These are phyloP conservation scores for Casuarina equisetifolia DNA, from an alignment of 306 rosid species.

Conservation along the genomic window DNA sequence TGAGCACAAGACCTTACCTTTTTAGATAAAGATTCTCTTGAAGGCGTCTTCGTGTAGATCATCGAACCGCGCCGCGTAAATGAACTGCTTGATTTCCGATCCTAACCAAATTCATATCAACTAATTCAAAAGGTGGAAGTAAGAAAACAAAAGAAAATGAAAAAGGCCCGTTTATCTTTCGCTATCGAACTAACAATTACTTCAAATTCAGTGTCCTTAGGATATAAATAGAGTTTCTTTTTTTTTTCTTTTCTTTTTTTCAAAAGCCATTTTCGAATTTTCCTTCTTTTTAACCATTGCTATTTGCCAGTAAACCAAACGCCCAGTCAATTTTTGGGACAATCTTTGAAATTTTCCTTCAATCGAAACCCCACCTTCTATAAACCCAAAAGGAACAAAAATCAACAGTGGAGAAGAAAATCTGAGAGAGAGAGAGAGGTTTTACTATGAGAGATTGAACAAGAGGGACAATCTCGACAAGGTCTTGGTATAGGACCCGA, in stretches of 20 bases:
- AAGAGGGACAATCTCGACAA: slow-evolving; percentile 84
- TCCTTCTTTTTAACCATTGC: not conserved
- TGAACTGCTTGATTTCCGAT: slow-evolving; percentile 76
- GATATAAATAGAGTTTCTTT: not conserved
- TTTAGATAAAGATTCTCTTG: slow-evolving; percentile 66
- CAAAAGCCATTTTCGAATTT: too few relatives aligned
- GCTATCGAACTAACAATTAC: not conserved
- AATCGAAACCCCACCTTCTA: not conserved
- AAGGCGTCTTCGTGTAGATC: slow-evolving; percentile 88
- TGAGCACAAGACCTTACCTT: slow-evolving; percentile 44
- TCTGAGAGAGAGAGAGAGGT: not conserved
- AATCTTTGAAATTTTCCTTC: not conserved
- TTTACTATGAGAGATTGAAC: slow-evolving; percentile 82
- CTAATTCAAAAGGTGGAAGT: not conserved
- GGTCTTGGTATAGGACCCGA: slow-evolving; percentile 85
- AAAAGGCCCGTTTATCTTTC: not conserved
- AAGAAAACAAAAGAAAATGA: not conserved
- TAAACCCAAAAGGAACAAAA: not conserved
- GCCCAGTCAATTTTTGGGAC: not conserved
- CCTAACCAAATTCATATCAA: slow-evolving; percentile 50
- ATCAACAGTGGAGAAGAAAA: not conserved
- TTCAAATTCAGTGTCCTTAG: not conserved
- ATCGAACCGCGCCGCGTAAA: slow-evolving; percentile 87
- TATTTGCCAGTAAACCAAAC: not conserved
- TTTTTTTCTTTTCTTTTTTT: not conserved